phyloP scores from a whole-genome alignment of 2,329 filamentous ascomycete genomes.

The Fusarium heterosporum region DNA sequence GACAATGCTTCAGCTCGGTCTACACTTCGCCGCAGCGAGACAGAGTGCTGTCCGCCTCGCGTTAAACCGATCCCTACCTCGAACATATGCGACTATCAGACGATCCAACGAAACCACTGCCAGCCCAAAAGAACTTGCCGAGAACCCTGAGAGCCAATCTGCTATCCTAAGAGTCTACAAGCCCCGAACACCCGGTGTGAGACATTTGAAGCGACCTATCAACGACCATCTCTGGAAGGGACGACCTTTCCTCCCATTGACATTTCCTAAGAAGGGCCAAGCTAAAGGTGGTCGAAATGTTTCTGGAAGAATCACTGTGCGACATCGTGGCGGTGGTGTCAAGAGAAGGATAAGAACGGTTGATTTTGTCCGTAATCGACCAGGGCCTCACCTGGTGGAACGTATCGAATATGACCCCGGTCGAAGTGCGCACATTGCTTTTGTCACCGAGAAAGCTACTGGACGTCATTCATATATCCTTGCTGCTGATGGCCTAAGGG shows the following conservation, averaged over 20 bases:
- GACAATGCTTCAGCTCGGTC: conserved; percentile 50
- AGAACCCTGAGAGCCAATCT: conserved; percentile 49
- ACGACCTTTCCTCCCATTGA: conserved; percentile 82
- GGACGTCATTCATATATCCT: conserved; percentile 89
- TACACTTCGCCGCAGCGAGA: conserved; percentile 48
- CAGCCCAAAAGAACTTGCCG: conserved; percentile 43
- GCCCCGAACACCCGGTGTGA: conserved; percentile 89
- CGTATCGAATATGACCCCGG: conserved; percentile 97
- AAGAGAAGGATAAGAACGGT: conserved; percentile 93
- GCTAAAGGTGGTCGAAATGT: conserved; percentile 93
- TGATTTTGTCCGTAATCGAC: conserved; percentile 83
- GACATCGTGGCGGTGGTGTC: conserved; percentile 91
- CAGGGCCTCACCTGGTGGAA: conserved; percentile 89
- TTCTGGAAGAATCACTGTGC: conserved; percentile 84
- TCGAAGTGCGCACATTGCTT: conserved; percentile 90
- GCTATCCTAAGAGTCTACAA: conserved; percentile 84
- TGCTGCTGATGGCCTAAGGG: conserved; percentile 92
- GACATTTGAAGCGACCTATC: conserved; percentile 90
- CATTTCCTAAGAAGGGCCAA: conserved; percentile 92
- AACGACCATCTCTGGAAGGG: conserved; percentile 99
- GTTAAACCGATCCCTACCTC: conserved; percentile 43
- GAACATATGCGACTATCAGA: conserved; percentile 50
- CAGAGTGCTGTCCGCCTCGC: conserved; percentile 48
- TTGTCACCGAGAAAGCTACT: conserved; percentile 80
- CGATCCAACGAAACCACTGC: conserved; percentile 35